Conservation (phyloP, 768 basidiomycete genomes). For the Mycena kentingensis region DNA sequence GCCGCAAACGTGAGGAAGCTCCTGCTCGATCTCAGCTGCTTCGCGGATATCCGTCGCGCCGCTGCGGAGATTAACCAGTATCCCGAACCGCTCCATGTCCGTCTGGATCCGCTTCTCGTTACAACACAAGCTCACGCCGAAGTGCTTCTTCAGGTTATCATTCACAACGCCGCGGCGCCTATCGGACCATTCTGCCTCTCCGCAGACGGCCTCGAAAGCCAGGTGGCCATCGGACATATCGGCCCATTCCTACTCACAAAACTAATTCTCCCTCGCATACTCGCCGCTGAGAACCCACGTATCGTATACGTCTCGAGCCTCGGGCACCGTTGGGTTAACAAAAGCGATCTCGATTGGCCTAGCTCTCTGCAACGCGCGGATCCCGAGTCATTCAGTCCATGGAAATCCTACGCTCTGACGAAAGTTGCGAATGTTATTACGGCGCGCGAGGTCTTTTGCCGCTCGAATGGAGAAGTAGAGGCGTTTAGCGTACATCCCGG, state of each 20-base stretch:
- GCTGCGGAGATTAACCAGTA: slow-evolving; percentile 6
- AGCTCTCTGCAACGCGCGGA: background rate
- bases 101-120: background rate
- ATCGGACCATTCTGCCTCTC: background rate
- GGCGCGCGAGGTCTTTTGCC: background rate
- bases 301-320: background rate
- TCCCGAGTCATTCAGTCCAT: background rate
- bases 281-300: background rate
- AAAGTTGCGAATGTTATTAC: slow-evolving; percentile 1
- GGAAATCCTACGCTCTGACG: background rate
- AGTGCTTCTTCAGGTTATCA: background rate
- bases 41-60: background rate
- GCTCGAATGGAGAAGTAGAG: background rate
- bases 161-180: slow-evolving; percentile 5
- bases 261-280: background rate
- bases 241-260: slow-evolving; percentile 12
- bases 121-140: background rate
- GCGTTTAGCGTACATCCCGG: slow-evolving; percentile 7
- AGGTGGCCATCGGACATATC: slow-evolving; percentile 1
- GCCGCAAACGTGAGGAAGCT: background rate
- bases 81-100: slow-evolving; percentile 1
- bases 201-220: background rate
- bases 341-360: background rate
- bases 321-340: background rate
- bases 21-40: background rate